A percentile compares a stretch with the other conserved stretches of the same genome.
These are phyloP conservation scores for Leucocoprinus leucothites DNA, from an alignment of 768 basidiomycete genomes.

Conservation along the genomic window DNA sequence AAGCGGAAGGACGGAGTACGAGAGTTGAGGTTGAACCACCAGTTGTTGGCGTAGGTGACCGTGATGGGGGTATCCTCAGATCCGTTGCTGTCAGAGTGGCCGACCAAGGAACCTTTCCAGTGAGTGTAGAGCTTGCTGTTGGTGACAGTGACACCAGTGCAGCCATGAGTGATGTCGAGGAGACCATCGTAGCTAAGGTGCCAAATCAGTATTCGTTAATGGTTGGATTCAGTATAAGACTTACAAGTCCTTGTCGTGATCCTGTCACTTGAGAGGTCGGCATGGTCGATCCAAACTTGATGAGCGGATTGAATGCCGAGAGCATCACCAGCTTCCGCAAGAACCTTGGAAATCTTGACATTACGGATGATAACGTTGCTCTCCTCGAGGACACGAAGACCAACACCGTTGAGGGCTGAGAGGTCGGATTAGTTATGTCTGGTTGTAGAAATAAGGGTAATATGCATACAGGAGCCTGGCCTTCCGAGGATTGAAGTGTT, in stretches of 20 bases:
- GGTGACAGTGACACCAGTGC: slow-evolving; percentile 39
- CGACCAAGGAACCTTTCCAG: slow-evolving; percentile 43
- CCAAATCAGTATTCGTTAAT: background rate
- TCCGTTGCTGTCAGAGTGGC: slow-evolving; percentile 38
- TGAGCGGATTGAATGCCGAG: slow-evolving; percentile 37
- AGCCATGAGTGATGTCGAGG: slow-evolving; percentile 43
- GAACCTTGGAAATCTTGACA: slow-evolving; percentile 46
- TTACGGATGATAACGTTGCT: slow-evolving; percentile 48
- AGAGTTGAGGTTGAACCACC: slow-evolving; percentile 39
- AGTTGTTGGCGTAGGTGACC: slow-evolving; percentile 42
- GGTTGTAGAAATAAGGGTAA: background rate
- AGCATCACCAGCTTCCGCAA: slow-evolving; percentile 42
- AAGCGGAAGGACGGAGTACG: slow-evolving; percentile 46
- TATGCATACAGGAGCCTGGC: slow-evolving; percentile 32
- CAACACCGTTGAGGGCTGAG: slow-evolving; percentile 41
- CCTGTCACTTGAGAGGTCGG: slow-evolving; percentile 43
- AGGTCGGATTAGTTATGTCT: background rate
- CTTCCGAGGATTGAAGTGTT: slow-evolving; percentile 43
- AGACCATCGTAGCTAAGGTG: slow-evolving; percentile 40
- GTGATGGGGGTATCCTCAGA: slow-evolving; percentile 35
- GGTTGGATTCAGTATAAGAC: slow-evolving; percentile 4
- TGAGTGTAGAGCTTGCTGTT: slow-evolving; percentile 40
- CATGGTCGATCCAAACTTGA: slow-evolving; percentile 45
- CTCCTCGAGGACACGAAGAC: slow-evolving; percentile 39
- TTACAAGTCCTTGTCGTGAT: slow-evolving; percentile 41